These are phyloP conservation scores for Botryotinia calthae DNA, from an alignment of 2,329 filamentous ascomycete species.

Conservation along the genomic window DNA sequence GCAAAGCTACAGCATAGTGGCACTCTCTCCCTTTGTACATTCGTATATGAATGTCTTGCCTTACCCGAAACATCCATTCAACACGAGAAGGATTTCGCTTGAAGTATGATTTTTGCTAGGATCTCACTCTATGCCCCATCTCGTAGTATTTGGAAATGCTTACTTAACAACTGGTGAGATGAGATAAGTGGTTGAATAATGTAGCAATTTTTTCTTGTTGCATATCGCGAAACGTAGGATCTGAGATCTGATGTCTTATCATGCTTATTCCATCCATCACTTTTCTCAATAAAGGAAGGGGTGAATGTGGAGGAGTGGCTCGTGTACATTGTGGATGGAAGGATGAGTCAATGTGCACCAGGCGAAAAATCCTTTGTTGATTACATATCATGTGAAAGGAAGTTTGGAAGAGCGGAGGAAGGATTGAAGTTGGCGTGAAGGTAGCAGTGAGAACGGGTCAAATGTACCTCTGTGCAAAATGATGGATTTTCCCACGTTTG, in stretches of 20 bases:
- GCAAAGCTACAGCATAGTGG: constrained; percentile 3
- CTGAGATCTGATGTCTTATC: constrained; percentile 13
- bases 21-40: constrained; percentile 3
- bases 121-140: not conserved
- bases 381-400: not conserved
- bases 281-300: not conserved
- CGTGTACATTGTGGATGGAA: not conserved
- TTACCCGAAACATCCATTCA: constrained; percentile 4
- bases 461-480: not conserved
- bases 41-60: constrained; percentile 8
- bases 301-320: not conserved
- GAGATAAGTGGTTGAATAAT: not conserved
- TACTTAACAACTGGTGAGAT: not conserved
- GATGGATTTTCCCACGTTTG: not conserved
- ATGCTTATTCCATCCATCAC: not conserved
- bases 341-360: not conserved
- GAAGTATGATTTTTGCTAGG: not conserved
- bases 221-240: constrained; percentile 15
- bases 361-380: constrained; percentile 6
- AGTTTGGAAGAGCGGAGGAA: not conserved
- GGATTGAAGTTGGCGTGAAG: not conserved
- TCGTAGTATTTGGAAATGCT: constrained; percentile 1
- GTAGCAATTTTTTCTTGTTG: not conserved
- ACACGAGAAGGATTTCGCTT: constrained; percentile 15
- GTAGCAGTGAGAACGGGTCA: not conserved